Evolutionary conservation across 1,284 basidiomycete genomes (phyloP).

Genomic region (Leccinum subrobustum): DNA sequence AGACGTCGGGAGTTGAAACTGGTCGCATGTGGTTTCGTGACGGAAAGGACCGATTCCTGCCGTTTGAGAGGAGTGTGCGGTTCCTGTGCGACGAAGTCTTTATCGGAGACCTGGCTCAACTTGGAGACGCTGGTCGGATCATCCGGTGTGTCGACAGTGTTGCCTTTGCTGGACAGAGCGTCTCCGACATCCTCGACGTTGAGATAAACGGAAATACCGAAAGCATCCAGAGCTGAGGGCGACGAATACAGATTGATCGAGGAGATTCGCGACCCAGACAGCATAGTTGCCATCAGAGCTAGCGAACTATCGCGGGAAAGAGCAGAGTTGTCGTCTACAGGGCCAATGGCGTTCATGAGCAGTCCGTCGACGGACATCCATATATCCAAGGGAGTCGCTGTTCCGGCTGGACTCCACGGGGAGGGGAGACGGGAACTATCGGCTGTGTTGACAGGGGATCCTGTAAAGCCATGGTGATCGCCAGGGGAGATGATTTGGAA

Average conservation of each 20-base stretch:
- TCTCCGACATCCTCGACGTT: conserved; percentile 10
- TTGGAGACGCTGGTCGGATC: background rate
- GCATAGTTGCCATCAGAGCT: background rate
- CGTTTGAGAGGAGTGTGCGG: conserved; percentile 14
- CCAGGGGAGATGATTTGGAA: conserved; percentile 26
- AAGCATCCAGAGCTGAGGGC: conserved; percentile 16
- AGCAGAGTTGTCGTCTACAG: background rate
- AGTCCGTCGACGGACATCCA: conserved; percentile 28
- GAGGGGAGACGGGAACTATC: conserved; percentile 26
- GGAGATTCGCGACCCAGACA: conserved; percentile 5
- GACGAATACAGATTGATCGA: conserved; percentile 16
- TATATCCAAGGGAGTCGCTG: conserved; percentile 10
- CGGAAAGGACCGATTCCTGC: conserved; percentile 17
- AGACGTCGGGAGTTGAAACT: background rate
- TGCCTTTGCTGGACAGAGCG: background rate
- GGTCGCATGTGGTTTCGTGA: background rate
- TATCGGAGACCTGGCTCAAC: conserved; percentile 1
- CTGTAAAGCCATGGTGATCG: conserved; percentile 12
- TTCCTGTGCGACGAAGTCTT: conserved; percentile 2
- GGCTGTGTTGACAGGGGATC: conserved; percentile 7
- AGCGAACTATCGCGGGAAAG: background rate
- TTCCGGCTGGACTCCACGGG: conserved; percentile 29
- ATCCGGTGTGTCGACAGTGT: background rate
- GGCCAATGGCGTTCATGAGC: conserved; percentile 20
- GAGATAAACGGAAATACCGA: conserved; percentile 24